Conservation (phyloP, 768 basidiomycete genomes). For the Chalciporus piperatus region DNA sequence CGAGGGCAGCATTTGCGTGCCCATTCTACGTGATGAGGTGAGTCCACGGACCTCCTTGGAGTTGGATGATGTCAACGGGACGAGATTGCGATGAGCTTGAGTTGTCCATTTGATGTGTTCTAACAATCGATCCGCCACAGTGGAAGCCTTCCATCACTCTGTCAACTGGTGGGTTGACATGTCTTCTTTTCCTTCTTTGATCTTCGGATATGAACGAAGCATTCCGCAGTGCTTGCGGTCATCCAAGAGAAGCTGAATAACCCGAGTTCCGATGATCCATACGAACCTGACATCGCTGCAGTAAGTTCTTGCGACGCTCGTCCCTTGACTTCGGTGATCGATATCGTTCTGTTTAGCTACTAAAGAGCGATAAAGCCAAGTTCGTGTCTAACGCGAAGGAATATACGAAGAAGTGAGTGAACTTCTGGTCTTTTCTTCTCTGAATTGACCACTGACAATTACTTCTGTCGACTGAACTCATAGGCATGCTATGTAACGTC, state of each 20-base stretch:
- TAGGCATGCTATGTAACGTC: conserved; percentile 23
- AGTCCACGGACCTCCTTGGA: conserved; percentile 22
- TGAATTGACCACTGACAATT: conserved; percentile 1
- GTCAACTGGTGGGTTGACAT: conserved; percentile 52
- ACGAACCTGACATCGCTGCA: conserved; percentile 83
- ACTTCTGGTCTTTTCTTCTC: neutral
- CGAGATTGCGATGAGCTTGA: conserved; percentile 1
- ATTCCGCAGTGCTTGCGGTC: conserved; percentile 58
- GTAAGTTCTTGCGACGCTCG: conserved; percentile 40
- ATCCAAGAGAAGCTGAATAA: conserved; percentile 87
- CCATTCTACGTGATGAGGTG: conserved; percentile 81
- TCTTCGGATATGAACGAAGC: conserved; percentile 9
- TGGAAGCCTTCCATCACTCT: conserved; percentile 84
- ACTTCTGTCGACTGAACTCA: neutral
- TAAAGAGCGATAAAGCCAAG: conserved; percentile 75
- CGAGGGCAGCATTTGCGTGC: conserved; percentile 82
- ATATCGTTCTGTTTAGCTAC: conserved; percentile 40
- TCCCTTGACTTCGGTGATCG: neutral
- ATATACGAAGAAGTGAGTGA: conserved; percentile 74
- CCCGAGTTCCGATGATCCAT: conserved; percentile 85
- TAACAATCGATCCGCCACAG: conserved; percentile 35
- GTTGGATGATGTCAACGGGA: neutral
- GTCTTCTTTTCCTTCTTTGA: neutral
- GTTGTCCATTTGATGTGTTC: conserved; percentile 1
- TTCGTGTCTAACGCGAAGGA: conserved; percentile 80